These are phyloP conservation scores for Herpetospermum pedunculosum DNA, from an alignment of 306 rosid genomes.

Conservation along the genomic window DNA sequence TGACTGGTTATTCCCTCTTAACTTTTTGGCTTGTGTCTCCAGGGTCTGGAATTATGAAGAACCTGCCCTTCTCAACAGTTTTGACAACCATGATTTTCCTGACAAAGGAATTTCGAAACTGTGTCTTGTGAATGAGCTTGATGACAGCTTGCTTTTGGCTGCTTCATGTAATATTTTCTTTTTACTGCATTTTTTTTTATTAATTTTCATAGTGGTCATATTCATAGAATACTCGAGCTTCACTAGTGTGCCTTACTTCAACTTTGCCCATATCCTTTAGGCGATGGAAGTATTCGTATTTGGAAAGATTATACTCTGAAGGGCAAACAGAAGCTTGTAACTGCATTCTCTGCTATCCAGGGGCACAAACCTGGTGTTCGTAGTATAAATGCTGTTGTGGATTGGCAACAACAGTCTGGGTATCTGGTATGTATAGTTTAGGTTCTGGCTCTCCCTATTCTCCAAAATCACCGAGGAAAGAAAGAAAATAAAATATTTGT, in stretches of 20 bases:
- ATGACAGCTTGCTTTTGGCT: constrained; percentile 91
- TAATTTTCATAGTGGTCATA: not conserved
- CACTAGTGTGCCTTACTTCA: constrained; percentile 8
- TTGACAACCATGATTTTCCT: constrained; percentile 80
- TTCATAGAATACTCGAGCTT: not conserved
- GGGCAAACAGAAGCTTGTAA: constrained; percentile 82
- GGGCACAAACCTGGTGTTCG: constrained; percentile 84
- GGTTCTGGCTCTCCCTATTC: not conserved
- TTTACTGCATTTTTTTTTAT: constrained; percentile 9
- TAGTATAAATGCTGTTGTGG: constrained; percentile 80
- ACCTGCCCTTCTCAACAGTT: constrained; percentile 71
- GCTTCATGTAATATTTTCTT: constrained; percentile 64
- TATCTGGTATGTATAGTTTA: constrained; percentile 50
- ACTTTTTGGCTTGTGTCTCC: constrained; percentile 8
- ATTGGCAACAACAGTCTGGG: constrained; percentile 97
- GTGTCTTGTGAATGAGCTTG: constrained; percentile 89
- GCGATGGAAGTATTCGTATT: constrained; percentile 78
- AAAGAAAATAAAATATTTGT: not conserved
- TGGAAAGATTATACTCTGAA: constrained; percentile 83
- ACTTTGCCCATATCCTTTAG: constrained; percentile 25
- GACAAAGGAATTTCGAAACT: constrained; percentile 94
- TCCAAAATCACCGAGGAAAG: not conserved
- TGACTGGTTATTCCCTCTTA: not conserved
- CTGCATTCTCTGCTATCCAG: constrained; percentile 89
- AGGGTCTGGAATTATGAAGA: constrained; percentile 91